phyloP scores from a whole-genome alignment of 176 grass and related monocot species.

The Carex parvula region DNA sequence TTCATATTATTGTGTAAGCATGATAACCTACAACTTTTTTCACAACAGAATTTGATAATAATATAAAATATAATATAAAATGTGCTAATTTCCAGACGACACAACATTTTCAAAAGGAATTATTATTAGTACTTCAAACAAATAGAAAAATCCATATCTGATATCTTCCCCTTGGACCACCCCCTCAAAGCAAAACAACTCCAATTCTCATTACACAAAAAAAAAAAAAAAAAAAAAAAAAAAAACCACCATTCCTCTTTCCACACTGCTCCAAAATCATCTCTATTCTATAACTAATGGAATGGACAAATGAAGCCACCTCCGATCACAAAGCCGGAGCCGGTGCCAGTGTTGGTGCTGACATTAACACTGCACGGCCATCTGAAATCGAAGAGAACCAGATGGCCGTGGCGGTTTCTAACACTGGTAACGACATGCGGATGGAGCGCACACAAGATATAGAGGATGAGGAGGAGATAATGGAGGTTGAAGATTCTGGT shows the following conservation, averaged over 20 bases:
- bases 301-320: background rate
- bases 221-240: too few relatives aligned
- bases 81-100: background rate
- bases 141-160: constrained; percentile 5
- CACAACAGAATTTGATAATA: background rate
- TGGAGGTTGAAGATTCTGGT: background rate
- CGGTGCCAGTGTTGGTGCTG: background rate
- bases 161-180: background rate
- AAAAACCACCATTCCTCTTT: background rate
- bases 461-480: constrained; percentile 31
- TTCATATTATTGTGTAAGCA: background rate
- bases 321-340: background rate
- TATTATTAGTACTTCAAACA: background rate
- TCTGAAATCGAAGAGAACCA: background rate
- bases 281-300: constrained; percentile 1
- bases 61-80: background rate
- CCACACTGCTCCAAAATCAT: background rate
- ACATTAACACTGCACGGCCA: background rate
- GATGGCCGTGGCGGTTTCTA: background rate
- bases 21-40: background rate
- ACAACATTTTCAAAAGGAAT: background rate
- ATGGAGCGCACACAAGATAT: constrained; percentile 34
- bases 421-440: background rate
- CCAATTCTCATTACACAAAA: too few relatives aligned
- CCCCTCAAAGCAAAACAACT: background rate